These are phyloP conservation scores for Yamadazyma ubonensis DNA, from an alignment of 805 yeast species.

Conservation along the genomic window DNA sequence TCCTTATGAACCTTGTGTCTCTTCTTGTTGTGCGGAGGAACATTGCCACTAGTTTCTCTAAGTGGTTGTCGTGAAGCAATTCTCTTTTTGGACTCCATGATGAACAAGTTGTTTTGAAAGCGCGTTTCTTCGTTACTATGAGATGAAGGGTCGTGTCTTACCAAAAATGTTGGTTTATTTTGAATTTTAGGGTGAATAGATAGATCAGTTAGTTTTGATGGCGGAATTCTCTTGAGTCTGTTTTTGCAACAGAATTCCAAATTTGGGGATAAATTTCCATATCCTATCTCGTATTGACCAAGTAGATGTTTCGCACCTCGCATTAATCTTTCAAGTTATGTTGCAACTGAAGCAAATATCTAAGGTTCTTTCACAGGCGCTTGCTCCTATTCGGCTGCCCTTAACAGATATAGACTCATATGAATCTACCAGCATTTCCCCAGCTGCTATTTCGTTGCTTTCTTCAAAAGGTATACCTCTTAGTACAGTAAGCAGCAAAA, in stretches of 20 bases:
- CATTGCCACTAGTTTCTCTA: constrained; percentile 40
- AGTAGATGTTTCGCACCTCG: background rate
- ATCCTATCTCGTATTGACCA: background rate
- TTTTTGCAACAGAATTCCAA: too few species aligned
- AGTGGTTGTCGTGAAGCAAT: constrained; percentile 26
- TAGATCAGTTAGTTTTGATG: too few species aligned
- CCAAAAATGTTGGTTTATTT: too few species aligned
- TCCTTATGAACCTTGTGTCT: constrained; percentile 14
- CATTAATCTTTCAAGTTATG: constrained; percentile 21
- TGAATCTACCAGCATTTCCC: constrained; percentile 17
- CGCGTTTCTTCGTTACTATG: constrained; percentile 3
- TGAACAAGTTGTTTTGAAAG: constrained; percentile 1
- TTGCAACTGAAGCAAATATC: constrained; percentile 41
- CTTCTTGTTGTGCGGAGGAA: constrained; percentile 38
- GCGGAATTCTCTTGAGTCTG: too few species aligned
- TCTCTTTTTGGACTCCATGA: constrained; percentile 14
- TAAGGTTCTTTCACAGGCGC: constrained; percentile 33
- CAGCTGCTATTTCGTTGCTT: constrained; percentile 34
- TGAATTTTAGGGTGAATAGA: too few species aligned
- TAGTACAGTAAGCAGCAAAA: constrained; percentile 31
- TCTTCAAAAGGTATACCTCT: constrained; percentile 39
- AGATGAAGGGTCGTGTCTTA: too few species aligned
- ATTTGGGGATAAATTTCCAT: too few species aligned
- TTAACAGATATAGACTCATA: background rate
- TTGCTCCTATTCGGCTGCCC: constrained; percentile 19